phyloP scores from a whole-genome alignment of 2,329 filamentous ascomycete genomes.

The Penicillium sp. region DNA sequence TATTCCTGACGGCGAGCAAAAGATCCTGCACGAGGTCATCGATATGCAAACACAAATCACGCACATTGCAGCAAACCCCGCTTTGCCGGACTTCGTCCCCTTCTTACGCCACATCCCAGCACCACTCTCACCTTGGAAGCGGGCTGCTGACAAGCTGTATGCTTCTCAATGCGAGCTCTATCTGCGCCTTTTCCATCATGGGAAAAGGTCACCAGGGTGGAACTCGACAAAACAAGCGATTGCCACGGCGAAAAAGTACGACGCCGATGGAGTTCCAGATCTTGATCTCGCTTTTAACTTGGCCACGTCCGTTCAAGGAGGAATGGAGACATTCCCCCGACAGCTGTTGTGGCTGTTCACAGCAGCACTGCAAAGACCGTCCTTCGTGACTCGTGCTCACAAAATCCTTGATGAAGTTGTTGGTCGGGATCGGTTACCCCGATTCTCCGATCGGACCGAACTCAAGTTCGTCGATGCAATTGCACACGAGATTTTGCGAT shows the following conservation, averaged over 20 bases:
- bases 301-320: constrained; percentile 51
- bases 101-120: constrained; percentile 48
- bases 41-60: constrained; percentile 53
- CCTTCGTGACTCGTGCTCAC: constrained; percentile 43
- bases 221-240: constrained; percentile 31
- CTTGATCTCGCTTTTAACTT: constrained; percentile 52
- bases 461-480: constrained; percentile 38
- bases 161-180: constrained; percentile 30
- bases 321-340: constrained; percentile 54
- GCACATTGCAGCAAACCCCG: constrained; percentile 48
- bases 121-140: constrained; percentile 51
- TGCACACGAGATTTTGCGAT: constrained; percentile 40
- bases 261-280: constrained; percentile 36
- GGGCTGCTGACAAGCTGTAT: constrained; percentile 21
- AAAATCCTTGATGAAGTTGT: constrained; percentile 36
- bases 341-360: constrained; percentile 53
- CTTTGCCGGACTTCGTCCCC: constrained; percentile 52
- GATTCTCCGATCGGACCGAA: constrained; percentile 32
- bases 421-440: constrained; percentile 33
- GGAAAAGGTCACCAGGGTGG: constrained; percentile 22
- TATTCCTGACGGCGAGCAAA: constrained; percentile 45
- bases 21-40: constrained; percentile 50
- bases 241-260: constrained; percentile 42
- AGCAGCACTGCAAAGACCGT: constrained; percentile 48
- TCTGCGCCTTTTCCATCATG: constrained; percentile 24